Base-by-base conservation (phyloP, 768 basidiomycete species). In the Ramaria sp. region DNA sequence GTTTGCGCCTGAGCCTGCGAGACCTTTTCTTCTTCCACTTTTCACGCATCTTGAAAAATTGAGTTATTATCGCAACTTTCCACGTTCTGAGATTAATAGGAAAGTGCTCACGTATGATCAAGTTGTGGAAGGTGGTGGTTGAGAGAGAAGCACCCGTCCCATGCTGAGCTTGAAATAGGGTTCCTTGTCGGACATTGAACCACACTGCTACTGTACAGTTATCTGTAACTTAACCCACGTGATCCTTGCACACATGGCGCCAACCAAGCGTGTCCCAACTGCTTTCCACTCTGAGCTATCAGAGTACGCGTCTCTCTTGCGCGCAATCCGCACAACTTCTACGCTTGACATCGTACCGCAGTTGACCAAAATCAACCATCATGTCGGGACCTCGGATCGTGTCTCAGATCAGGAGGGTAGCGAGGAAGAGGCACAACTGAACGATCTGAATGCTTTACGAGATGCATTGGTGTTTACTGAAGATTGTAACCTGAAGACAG, bases 11-110 rank as follows among this genome's bases (percentile, higher is more conserved):
- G 76, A 92, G 90, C 70, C 90, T 88, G 71, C 89, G 84, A 62
- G 89, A 89, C 70, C 89, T 81, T 80, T 92, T 92, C 77, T 92
- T 92, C 83, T 91, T 91, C 89, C 89, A 91, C 84, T 91, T 91
- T 74, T 91, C 89, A 88, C 89, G 89, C 89, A 91, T 91, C 62
- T 81, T 86, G 54, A 20, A 13, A n/a, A 17, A 11, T 19, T 34
- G 22, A 0, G 12, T 7, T 11, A 24, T 31, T 7, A 24, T 52
- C 7, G 1, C 24, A 49, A 30, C 11, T 33, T 22, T 43, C 27
- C 27, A 22, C 4, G 7, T 19, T 43, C 3, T 11, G 1, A 49
- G 11, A 24, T 30, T 9, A 30, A 17, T 24, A 49, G 7, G 24
- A 22, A 24, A n/a, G 34, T 39, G 43, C 54, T 55, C 30, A 55